Base-by-base conservation (phyloP, 805 yeast species). In the Metschnikowia koreensis region DNA sequence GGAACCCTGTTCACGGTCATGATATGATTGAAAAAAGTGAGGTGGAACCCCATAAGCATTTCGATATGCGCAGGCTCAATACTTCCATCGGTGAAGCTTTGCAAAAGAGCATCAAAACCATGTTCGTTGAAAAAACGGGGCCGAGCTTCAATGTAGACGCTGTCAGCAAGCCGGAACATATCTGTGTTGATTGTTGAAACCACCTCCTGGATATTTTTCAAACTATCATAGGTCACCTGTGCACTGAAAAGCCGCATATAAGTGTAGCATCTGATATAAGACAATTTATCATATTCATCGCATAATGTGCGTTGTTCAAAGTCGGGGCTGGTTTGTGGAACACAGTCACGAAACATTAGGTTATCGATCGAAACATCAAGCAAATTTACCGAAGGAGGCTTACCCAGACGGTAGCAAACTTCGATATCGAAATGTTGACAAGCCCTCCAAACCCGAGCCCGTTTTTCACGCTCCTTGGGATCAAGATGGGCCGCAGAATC, bases 391-490 rank as follows among this genome's bases (percentile, higher is more conserved):
- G 75, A 59, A 0, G 84, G 79, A 1, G 84, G 76, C 47, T 75
- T 74, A 0, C 86, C 85, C 43, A 73, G 60, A 47, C 76, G 74
- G 50, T 77, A 61, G 46, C 80, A 70, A 13, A 67, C 51, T 15
- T 75, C 78, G 41, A 71, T 69, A 56, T 83, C 87, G 13, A 70
- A 50, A n/a, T 67, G 53, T 56, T 74, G 80, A 44, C 83, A 74
- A 13, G 67, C 55, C 73, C 81, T 75, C 81, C 84, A 84, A 22
- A 83, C 48, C 10, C 65, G 55, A 26, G 77, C 62, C 22, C 81
- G 70, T 3, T 63, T 60, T 2, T 63, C 56, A 1, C 67, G 64
- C 41, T 81, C 84, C 5, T 60, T 65, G 0, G 60, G 56, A 0
- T 69, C 38, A 15, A 80, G 53, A 1, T 74, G 70, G 11, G 43